These are phyloP conservation scores for Fonsecaea nubica DNA, from an alignment of 2,329 filamentous ascomycete species.

Conservation along the genomic window DNA sequence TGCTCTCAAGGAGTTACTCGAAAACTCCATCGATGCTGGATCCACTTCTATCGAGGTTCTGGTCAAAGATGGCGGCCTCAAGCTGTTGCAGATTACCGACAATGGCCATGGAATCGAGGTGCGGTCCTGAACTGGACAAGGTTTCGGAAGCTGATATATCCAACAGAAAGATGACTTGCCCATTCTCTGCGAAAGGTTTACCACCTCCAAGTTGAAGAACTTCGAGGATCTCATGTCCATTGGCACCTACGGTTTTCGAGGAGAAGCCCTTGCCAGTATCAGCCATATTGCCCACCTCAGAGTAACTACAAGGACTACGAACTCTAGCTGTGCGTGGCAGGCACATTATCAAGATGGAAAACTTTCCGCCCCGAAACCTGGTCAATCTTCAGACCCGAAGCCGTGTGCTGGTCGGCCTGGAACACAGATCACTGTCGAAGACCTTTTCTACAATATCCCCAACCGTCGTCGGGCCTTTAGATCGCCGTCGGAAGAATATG, in stretches of 20 bases:
- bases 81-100: constrained; percentile 94
- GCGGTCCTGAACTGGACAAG: constrained; percentile 43
- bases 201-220: constrained; percentile 90
- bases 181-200: constrained; percentile 94
- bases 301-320: constrained; percentile 90
- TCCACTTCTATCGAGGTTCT: constrained; percentile 88
- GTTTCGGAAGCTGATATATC: constrained; percentile 30
- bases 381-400: constrained; percentile 84
- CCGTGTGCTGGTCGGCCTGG: constrained; percentile 85
- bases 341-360: constrained; percentile 86
- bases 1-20: constrained; percentile 93
- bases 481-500: constrained; percentile 91
- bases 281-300: constrained; percentile 96
- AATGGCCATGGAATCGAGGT: constrained; percentile 96
- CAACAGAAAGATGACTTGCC: constrained; percentile 82
- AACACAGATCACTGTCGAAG: constrained; percentile 95
- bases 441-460: constrained; percentile 95
- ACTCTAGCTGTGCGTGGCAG: constrained; percentile 87
- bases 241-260: constrained; percentile 95
- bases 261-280: constrained; percentile 94
- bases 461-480: constrained; percentile 87
- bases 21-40: constrained; percentile 97
- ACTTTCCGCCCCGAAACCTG: constrained; percentile 81
- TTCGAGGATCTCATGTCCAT: constrained; percentile 93
- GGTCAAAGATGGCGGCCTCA: constrained; percentile 93